A percentile compares a stretch with the other conserved stretches of the same genome.
These are phyloP conservation scores for Cyclocybe cylindracea DNA, from an alignment of 768 basidiomycete genomes.

Conservation along the genomic window DNA sequence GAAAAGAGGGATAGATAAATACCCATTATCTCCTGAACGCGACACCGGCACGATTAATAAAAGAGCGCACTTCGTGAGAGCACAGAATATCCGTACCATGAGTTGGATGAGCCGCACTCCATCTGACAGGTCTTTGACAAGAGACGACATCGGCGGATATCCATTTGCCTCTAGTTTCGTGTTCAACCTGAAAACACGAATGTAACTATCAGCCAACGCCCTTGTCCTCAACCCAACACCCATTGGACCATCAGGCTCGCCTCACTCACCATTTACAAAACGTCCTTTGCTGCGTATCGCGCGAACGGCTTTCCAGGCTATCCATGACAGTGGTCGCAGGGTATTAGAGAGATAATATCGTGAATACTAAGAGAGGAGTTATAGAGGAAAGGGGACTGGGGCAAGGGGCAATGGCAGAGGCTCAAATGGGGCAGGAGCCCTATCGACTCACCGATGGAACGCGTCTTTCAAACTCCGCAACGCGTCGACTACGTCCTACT, in stretches of 20 bases:
- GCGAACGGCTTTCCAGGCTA: slow-evolving; percentile 62
- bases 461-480: slow-evolving; percentile 46
- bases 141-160: slow-evolving; percentile 85
- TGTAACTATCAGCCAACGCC: slow-evolving; percentile 1
- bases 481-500: slow-evolving; percentile 34
- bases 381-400: slow-evolving; percentile 6
- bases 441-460: slow-evolving; percentile 15
- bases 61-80: neutral
- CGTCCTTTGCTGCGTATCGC: slow-evolving; percentile 73
- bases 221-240: slow-evolving; percentile 1
- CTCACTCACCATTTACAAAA: slow-evolving; percentile 84
- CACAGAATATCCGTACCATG: slow-evolving; percentile 57
- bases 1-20: slow-evolving; percentile 5
- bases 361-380: neutral
- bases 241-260: neutral
- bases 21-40: slow-evolving; percentile 93
- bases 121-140: slow-evolving; percentile 90
- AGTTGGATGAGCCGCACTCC: slow-evolving; percentile 95
- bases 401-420: slow-evolving; percentile 8
- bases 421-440: slow-evolving; percentile 10
- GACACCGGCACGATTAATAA: neutral
- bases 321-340: slow-evolving; percentile 25
- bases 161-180: slow-evolving; percentile 88
- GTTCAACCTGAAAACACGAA: slow-evolving; percentile 71
- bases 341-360: neutral